Percentiles rank a stretch among this genome's conserved stretches.
phyloP scores from a whole-genome alignment of 2,329 filamentous ascomycete genomes.

The Diaporthe caulivora region DNA sequence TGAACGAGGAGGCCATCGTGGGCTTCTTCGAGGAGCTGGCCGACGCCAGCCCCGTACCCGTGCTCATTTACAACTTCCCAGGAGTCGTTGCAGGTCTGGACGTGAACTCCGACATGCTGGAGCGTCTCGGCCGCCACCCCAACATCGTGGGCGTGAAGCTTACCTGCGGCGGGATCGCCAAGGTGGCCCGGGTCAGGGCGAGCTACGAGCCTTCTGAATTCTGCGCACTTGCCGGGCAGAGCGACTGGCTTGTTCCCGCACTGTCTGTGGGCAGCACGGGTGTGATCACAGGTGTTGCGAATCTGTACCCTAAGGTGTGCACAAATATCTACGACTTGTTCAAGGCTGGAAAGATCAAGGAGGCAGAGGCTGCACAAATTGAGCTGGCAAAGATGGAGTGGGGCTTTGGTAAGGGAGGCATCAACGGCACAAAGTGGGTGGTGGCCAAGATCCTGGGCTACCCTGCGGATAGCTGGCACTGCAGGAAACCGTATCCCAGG shows the following conservation, averaged over 20 bases:
- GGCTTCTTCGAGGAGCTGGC: conserved; percentile 75
- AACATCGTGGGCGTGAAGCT: conserved; percentile 80
- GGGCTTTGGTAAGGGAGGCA: conserved; percentile 69
- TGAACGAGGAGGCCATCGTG: conserved; percentile 69
- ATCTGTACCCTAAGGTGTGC: conserved; percentile 66
- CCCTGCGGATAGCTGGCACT: conserved; percentile 62
- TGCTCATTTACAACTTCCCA: conserved; percentile 81
- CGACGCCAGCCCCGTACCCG: conserved; percentile 68
- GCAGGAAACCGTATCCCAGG: conserved; percentile 65
- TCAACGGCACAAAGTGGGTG: conserved; percentile 72
- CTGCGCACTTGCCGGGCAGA: conserved; percentile 77
- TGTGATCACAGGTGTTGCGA: conserved; percentile 70
- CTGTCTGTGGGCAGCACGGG: conserved; percentile 68
- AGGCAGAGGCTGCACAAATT: conserved; percentile 63
- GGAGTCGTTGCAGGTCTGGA: conserved; percentile 76
- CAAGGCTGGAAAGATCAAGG: conserved; percentile 57
- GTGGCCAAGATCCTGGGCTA: conserved; percentile 67
- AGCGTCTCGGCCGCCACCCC: conserved; percentile 66
- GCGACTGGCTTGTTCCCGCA: conserved; percentile 75
- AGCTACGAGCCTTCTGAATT: conserved; percentile 66
- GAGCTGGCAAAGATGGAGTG: conserved; percentile 65
- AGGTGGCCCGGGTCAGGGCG: conserved; percentile 69
- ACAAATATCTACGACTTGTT: conserved; percentile 63
- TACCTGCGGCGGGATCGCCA: conserved; percentile 79
- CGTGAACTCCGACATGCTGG: conserved; percentile 75